Evolutionary conservation across 75 land plant genomes (phyloP), one percentile per base, ranked within the genome.

Genomic region (Pinus albicaulis): DNA sequence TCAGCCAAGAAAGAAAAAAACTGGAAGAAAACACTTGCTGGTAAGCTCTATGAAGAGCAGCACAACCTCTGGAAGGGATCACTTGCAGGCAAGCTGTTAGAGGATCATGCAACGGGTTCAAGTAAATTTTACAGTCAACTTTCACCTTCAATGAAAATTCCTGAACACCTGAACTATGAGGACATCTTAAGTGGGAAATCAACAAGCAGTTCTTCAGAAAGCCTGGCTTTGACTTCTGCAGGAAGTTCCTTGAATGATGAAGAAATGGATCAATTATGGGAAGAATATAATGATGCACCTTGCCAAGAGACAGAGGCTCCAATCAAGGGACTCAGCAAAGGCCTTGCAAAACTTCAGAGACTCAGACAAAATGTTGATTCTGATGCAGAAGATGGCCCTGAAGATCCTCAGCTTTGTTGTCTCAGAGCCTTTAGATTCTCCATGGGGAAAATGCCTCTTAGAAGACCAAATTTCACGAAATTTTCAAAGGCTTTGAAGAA

Each of bases 401-500:
- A 72, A 53, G 24, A 17, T 7, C 74, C 74, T 25, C 38, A 48
- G 56, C 74, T 72, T 72, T 72, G 74, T 55, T 72, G 74, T 55
- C 57, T 72, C 1, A 72, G 24, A 55, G 74, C 74, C 8, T 55
- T 72, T 28, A 72, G 74, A 55, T 72, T 72, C 74, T 53, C 57
- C 16, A 0, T 55, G 24, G 57, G 74, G 2, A 72, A 53, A 55
- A 55, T 72, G 25, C 57, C 74, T 72, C 44, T 72, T 0, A 72
- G 74, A 55, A 72, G 15, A 48, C 56, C 74, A 17, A 72, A 72
- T 55, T 55, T 72, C 24, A n/a, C 55, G 2, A 72, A 55, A 55
- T 72, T 72, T 72, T 72, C 74, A 4, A 72, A 55, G 74, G 74
- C 74, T 55, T 16, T 72, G 34, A 72, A 53, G 74, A 72, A 72